Percentiles rank a stretch among this genome's conserved stretches.
Evolutionary conservation across 495 filamentous ascomycete genomes (phyloP).

Genomic region (Halenospora varia): DNA sequence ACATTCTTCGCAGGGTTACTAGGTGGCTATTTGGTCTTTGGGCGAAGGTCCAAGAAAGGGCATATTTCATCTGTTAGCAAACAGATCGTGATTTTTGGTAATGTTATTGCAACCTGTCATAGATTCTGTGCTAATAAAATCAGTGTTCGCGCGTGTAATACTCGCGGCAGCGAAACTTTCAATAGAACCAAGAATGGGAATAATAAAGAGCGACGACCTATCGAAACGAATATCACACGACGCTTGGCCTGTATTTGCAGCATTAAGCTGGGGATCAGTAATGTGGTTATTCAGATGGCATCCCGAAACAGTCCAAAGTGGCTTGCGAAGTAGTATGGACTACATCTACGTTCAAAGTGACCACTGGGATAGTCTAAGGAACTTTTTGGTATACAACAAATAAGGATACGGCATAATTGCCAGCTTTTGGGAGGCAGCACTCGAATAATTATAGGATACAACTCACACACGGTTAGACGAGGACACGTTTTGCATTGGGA

Average conservation of each 20-base stretch:
- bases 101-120: not conserved
- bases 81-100: slow-evolving; percentile 90
- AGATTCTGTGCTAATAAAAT: not conserved
- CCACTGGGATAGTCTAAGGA: slow-evolving; percentile 77
- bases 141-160: slow-evolving; percentile 83
- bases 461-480: not conserved
- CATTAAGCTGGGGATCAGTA: slow-evolving; percentile 80
- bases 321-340: slow-evolving; percentile 92
- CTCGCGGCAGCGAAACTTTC: slow-evolving; percentile 79
- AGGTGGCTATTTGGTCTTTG: slow-evolving; percentile 92
- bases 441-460: not conserved
- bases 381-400: slow-evolving; percentile 80
- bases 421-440: not conserved
- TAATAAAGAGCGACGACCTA: slow-evolving; percentile 35
- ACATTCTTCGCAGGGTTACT: slow-evolving; percentile 86
- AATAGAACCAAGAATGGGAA: slow-evolving; percentile 54
- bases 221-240: slow-evolving; percentile 49
- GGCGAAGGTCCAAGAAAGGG: slow-evolving; percentile 54
- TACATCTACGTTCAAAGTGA: slow-evolving; percentile 91
- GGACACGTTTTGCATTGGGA: not conserved
- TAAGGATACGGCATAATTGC: slow-evolving; percentile 30
- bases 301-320: slow-evolving; percentile 82
- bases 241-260: slow-evolving; percentile 90
- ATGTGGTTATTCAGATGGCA: slow-evolving; percentile 96
- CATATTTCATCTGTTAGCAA: slow-evolving; percentile 80